Base-by-base conservation (phyloP, 805 yeast species). In the Hanseniaspora osmophila region DNA sequence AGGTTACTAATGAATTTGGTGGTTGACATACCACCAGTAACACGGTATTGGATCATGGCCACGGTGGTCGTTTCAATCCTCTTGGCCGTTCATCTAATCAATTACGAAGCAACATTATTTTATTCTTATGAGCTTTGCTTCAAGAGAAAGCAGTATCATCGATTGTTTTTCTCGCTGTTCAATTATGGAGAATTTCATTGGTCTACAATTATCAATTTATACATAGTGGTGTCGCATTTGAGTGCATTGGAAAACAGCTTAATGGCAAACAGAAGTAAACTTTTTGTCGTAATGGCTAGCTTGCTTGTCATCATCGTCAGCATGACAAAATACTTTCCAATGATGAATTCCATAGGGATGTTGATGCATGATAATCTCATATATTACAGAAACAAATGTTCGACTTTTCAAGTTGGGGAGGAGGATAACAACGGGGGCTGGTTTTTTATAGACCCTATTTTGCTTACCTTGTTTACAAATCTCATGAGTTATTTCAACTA, bases 121-220 rank as follows among this genome's bases (percentile, higher is more conserved):
- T 70, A 65, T 48, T 58, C 64, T 12, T 59, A 52, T 40, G 70
- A 67, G 30, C 53, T 61, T 16, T 71, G 64, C 7, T 69, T 69
- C 51, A 52, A 55, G 18, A 65, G 61, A 40, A 62, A 62, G 7
- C 67, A 67, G 43, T 60, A 61, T 40, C 61, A 63, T 56, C 51
- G 72, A 42, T 44, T 70, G 30, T 11, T 68, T 2, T 62, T 68
- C 37, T 60, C 69, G 1, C 49, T 70, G 19, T 50, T 70, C 9
- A 64, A 69, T 48, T 59, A 58, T 45, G 75, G 74, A 0, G 47
- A 51, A 13, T 55, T 71, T 10, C 16, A 32, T 29, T 43, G n/a
- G n/a, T 19, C 30, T 4, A 19, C 30, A 3, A 38, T 38, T 3
- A 19, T 38, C 3, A 38, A 22, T 19, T 18, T 38, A 19, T 19